Evolutionary conservation across 495 filamentous ascomycete species (phyloP), one percentile per base, ranked within the genome.

Genomic region (Aspergillus cavernicola): DNA sequence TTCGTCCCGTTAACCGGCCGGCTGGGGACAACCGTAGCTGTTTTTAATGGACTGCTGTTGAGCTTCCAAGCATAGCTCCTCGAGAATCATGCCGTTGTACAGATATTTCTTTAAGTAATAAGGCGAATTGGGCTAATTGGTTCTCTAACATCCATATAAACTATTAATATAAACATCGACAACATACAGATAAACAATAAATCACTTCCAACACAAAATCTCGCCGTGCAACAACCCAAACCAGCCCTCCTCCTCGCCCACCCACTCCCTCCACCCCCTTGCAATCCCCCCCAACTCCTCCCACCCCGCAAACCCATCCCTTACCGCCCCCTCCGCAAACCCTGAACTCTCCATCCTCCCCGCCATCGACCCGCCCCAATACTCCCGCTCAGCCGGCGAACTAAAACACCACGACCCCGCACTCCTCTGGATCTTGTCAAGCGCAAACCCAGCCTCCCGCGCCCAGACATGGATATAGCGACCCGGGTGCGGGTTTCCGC

Each of bases 161-260:
- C n/a, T n/a, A n/a, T n/a, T n/a, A n/a, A n/a, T n/a, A n/a, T n/a
- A n/a, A n/a, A n/a, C n/a, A n/a, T n/a, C n/a, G n/a, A n/a, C n/a
- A n/a, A n/a, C n/a, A n/a, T n/a, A n/a, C n/a, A n/a, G n/a, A n/a
- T n/a, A n/a, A n/a, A n/a, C n/a, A n/a, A n/a, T n/a, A n/a, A n/a
- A 6, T 59, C 43, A 66, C 41, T 73, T 75, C 49, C 65, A 69
- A 64, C 76, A 82, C 18, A 82, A 52, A 38, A 85, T 72, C 65
- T 85, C 69, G 32, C 77, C 78, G 67, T 79, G 68, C 36, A 81
- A 45, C 22, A 81, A 48, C 19, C 64, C 67, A 65, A 77, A 80
- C 75, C 80, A 82, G 9, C 65, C 78, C 48, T 81, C 72, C 42
- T 75, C 71, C 38, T 67, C 53, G 50, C 69, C 63, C 5, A 70